These are phyloP conservation scores for Immersiporthe knoxdaviesiana DNA, from an alignment of 2,329 filamentous ascomycete genomes.

Conservation along the genomic window DNA sequence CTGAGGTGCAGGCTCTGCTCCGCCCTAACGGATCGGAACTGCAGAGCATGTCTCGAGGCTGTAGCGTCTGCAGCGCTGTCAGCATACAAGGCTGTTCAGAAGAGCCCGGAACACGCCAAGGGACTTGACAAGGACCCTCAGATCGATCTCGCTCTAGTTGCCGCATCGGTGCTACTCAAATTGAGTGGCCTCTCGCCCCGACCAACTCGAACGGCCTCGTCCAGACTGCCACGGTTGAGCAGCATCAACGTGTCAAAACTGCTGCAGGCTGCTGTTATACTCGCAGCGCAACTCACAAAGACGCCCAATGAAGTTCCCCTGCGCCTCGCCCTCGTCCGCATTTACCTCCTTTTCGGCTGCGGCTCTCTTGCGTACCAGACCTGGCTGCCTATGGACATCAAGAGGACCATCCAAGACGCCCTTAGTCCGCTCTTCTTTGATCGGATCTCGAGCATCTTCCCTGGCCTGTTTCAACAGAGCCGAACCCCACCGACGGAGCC, in stretches of 20 bases:
- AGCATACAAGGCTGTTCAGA: conserved; percentile 33
- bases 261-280: conserved; percentile 52
- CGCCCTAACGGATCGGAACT: conserved; percentile 15
- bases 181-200: conserved; percentile 35
- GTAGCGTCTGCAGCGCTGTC: conserved; percentile 32
- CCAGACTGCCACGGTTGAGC: conserved; percentile 30
- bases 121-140: conserved; percentile 39
- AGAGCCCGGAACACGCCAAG: conserved; percentile 30
- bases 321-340: conserved; percentile 54
- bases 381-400: conserved; percentile 57
- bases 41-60: conserved; percentile 32
- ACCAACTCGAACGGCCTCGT: conserved; percentile 16
- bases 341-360: conserved; percentile 56
- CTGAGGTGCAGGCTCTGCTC: conserved; percentile 33
- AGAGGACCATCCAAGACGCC: conserved; percentile 61
- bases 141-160: conserved; percentile 39
- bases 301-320: conserved; percentile 51
- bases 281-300: conserved; percentile 53
- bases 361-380: conserved; percentile 50
- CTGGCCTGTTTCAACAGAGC: conserved; percentile 44
- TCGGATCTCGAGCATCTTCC: conserved; percentile 56
- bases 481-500: conserved; percentile 45
- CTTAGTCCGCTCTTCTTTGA: conserved; percentile 60
- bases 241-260: conserved; percentile 39
- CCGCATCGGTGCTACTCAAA: conserved; percentile 38